These are phyloP conservation scores for Actinidia polygama DNA, from an alignment of 179 eudicot species.

Conservation along the genomic window DNA sequence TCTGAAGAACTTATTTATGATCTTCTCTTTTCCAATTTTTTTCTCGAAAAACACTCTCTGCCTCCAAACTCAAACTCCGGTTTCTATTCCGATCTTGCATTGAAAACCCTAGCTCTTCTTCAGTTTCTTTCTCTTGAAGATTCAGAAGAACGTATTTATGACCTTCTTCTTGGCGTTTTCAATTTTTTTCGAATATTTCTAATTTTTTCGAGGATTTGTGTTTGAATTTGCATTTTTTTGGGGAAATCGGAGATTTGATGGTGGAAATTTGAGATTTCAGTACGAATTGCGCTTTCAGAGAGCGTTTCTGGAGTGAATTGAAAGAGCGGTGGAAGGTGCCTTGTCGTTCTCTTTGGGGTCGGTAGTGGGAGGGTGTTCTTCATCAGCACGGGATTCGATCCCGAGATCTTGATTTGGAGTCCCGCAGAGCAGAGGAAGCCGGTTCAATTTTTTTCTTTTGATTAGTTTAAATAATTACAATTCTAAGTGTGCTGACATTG, in stretches of 20 bases:
- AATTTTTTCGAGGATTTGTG: conserved; percentile 33
- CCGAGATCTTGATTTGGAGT: conserved; percentile 9
- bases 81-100: conserved; percentile 11
- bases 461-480: too few relatives aligned
- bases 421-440: conserved; percentile 20
- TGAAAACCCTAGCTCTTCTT: conserved; percentile 6
- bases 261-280: conserved; percentile 30
- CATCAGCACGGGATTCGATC: conserved; percentile 14
- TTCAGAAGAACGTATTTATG: neutral
- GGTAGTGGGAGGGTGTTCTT: conserved; percentile 15
- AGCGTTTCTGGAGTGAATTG: neutral
- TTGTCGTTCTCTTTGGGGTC: conserved; percentile 29
- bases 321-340: conserved; percentile 58
- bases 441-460: neutral
- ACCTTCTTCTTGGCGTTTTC: too few relatives aligned
- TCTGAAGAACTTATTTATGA: too few relatives aligned
- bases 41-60: neutral
- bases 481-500: too few relatives aligned
- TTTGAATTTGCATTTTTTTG: conserved; percentile 17
- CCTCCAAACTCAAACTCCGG: conserved; percentile 4
- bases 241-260: conserved; percentile 24
- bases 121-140: conserved; percentile 12
- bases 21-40: too few relatives aligned
- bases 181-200: neutral
- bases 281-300: neutral